phyloP scores from a whole-genome alignment of 192 early-diverging fungal genomes.

The Chytriomyces sp. region DNA sequence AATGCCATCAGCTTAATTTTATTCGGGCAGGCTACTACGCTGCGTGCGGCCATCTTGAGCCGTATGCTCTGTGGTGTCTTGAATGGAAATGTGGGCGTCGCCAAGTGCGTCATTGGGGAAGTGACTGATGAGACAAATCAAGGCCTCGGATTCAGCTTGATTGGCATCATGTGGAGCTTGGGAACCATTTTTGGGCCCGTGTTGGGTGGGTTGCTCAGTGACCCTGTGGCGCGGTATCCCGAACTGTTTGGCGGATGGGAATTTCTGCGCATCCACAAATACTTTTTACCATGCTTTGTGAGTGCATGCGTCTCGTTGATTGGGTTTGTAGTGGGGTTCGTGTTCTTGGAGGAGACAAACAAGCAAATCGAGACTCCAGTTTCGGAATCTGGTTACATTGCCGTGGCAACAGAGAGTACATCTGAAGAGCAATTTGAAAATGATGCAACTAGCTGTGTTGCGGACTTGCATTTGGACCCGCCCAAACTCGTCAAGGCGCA shows the following conservation, averaged over 20 bases:
- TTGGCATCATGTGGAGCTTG: constrained; percentile 53
- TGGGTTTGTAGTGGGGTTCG: constrained; percentile 64
- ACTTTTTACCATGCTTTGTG: constrained; percentile 81
- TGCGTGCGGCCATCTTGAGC: constrained; percentile 29
- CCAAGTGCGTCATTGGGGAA: constrained; percentile 82
- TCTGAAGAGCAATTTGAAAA: background rate
- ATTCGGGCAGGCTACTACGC: constrained; percentile 67
- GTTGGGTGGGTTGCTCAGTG: constrained; percentile 78
- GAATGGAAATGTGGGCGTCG: constrained; percentile 73
- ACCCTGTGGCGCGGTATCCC: constrained; percentile 73
- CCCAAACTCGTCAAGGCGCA: background rate
- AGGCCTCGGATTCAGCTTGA: constrained; percentile 72
- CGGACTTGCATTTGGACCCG: background rate
- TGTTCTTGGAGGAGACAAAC: constrained; percentile 48
- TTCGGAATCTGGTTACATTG: background rate
- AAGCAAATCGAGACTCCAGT: background rate
- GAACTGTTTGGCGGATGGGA: constrained; percentile 49
- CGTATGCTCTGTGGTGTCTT: constrained; percentile 70
- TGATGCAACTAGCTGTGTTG: background rate
- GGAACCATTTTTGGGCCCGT: constrained; percentile 59
- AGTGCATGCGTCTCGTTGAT: constrained; percentile 62
- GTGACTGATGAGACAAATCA: constrained; percentile 83
- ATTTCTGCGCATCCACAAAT: constrained; percentile 73
- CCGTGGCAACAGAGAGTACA: background rate
- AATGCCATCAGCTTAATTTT: constrained; percentile 67